phyloP scores from a whole-genome alignment of 2,329 filamentous ascomycete genomes.

The Chaetomiaceae sp. region DNA sequence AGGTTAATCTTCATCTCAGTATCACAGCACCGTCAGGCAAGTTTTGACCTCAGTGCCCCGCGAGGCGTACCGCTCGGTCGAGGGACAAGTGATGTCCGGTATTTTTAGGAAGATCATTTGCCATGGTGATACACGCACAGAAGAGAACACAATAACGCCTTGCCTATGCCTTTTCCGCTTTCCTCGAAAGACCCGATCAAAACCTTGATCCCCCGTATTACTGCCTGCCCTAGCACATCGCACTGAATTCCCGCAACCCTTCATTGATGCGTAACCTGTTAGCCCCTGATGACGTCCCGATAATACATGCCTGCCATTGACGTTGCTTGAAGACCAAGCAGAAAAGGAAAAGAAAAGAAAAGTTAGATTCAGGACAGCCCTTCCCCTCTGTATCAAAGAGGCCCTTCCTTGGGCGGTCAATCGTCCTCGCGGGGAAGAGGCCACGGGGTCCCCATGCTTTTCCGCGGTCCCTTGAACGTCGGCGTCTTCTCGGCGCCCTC shows the following conservation, averaged over 20 bases:
- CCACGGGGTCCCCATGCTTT: constrained; percentile 17
- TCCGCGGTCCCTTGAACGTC: constrained; percentile 33
- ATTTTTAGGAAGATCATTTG: background rate
- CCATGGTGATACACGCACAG: background rate
- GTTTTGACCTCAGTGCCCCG: too few species aligned
- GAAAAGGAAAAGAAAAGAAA: too few species aligned
- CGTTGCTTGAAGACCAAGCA: too few species aligned
- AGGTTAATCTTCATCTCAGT: background rate
- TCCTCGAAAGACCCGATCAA: background rate
- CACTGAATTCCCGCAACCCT: background rate
- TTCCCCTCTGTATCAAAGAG: too few species aligned
- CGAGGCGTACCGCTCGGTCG: too few species aligned
- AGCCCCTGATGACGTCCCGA: background rate
- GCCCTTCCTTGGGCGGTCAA: background rate
- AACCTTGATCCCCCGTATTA: background rate
- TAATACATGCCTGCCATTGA: background rate
- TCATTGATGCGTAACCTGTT: background rate
- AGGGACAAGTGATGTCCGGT: too few species aligned
- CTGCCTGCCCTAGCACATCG: background rate
- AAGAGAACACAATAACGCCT: background rate
- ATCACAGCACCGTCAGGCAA: too few species aligned
- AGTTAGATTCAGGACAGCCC: too few species aligned
- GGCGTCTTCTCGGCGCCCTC: constrained; percentile 34
- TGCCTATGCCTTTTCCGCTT: background rate
- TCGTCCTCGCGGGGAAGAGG: background rate